Evolutionary conservation across 345 rosid species (phyloP).

Genomic region (Lumnitzera racemosa): DNA sequence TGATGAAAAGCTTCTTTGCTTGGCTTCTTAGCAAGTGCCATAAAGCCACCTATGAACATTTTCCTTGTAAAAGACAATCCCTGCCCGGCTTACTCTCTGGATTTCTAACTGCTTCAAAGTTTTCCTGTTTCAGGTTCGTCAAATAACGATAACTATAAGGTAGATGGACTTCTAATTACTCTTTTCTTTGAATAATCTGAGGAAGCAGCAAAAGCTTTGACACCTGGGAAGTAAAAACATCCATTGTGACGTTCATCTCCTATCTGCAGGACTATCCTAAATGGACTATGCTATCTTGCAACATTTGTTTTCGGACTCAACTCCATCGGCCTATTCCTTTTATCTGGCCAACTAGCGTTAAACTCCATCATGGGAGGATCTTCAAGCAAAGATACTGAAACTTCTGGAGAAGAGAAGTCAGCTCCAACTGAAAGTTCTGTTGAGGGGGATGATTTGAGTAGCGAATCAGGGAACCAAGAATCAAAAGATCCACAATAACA

Average conservation of each 20-base stretch:
- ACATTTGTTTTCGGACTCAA: slow-evolving; percentile 89
- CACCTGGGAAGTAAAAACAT: too few relatives aligned
- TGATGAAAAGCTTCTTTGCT: too few relatives aligned
- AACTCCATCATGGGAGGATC: slow-evolving; percentile 41
- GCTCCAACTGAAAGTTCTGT: slow-evolving; percentile 18
- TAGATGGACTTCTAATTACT: slow-evolving; percentile 10
- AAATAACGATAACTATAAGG: slow-evolving; percentile 84
- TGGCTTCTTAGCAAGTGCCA: too few relatives aligned
- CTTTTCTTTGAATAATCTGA: not conserved
- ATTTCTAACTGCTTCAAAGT: slow-evolving; percentile 15
- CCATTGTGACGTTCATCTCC: not conserved
- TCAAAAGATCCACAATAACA: slow-evolving; percentile 26
- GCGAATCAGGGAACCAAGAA: slow-evolving; percentile 36
- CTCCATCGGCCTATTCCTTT: slow-evolving; percentile 67
- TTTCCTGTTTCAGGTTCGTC: slow-evolving; percentile 60
- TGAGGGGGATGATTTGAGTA: slow-evolving; percentile 25
- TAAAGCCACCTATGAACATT: too few relatives aligned
- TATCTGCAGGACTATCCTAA: slow-evolving; percentile 65
- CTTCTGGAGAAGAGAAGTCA: slow-evolving; percentile 14
- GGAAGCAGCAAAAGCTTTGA: too few relatives aligned
- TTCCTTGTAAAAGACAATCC: too few relatives aligned
- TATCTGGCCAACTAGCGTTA: slow-evolving; percentile 64
- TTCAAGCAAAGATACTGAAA: slow-evolving; percentile 17
- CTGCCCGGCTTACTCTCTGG: not conserved
- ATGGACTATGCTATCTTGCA: slow-evolving; percentile 88